Evolutionary conservation across 2,329 filamentous ascomycete genomes (phyloP).

Genomic region (Monosporascus sp.): DNA sequence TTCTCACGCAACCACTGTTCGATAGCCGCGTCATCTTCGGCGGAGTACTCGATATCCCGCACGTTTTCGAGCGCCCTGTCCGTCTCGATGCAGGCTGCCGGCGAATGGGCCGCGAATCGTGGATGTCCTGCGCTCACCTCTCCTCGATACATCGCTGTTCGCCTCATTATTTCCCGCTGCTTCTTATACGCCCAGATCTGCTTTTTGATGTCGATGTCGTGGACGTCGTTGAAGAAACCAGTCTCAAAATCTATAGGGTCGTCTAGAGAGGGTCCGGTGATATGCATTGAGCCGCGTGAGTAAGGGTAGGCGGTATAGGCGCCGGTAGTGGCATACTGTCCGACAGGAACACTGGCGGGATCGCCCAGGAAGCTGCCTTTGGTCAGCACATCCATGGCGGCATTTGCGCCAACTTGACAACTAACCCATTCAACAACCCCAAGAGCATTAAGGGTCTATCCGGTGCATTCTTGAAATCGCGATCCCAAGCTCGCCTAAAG

Average conservation of each 20-base stretch:
- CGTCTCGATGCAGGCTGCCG: conserved; percentile 18
- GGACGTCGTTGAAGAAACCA: conserved; percentile 47
- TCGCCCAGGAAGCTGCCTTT: neutral
- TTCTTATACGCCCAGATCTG: conserved; percentile 60
- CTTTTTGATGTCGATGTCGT: conserved; percentile 45
- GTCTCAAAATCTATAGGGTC: conserved; percentile 48
- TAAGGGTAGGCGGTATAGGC: conserved; percentile 5
- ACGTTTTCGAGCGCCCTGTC: conserved; percentile 7
- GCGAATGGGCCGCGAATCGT: conserved; percentile 33
- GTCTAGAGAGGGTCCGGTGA: conserved; percentile 34
- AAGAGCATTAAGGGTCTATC: conserved; percentile 30
- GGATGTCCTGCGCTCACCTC: conserved; percentile 38
- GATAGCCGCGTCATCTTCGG: conserved; percentile 39
- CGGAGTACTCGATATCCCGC: conserved; percentile 40
- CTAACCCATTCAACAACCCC: neutral
- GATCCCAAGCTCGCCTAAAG: conserved; percentile 1
- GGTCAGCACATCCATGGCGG: no score
- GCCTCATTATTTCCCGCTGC: conserved; percentile 52
- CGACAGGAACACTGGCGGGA: neutral
- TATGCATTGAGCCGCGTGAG: conserved; percentile 44
- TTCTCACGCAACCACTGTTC: conserved; percentile 30
- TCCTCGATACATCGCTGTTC: conserved; percentile 44
- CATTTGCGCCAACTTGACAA: neutral
- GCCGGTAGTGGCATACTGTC: conserved; percentile 3
- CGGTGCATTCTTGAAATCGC: neutral